These are phyloP conservation scores for Cyclanthera cordifolia DNA, from an alignment of 306 rosid genomes.

Conservation along the genomic window DNA sequence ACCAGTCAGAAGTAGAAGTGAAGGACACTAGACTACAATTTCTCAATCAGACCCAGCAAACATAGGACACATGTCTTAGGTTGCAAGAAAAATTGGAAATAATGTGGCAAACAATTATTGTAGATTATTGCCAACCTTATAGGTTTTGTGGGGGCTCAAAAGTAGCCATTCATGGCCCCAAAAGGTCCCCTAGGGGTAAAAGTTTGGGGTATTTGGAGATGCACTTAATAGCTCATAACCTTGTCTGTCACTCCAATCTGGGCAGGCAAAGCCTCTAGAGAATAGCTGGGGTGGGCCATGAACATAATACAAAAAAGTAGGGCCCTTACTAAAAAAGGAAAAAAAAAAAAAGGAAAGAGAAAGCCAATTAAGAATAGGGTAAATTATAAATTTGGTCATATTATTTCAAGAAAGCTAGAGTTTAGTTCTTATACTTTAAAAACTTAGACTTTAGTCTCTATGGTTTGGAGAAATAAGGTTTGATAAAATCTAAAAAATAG, in stretches of 20 bases:
- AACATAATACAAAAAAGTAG: background rate
- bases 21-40: background rate
- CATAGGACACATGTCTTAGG: background rate
- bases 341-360: too few relatives aligned
- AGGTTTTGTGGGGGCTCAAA: background rate
- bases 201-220: background rate
- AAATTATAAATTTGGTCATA: too few relatives aligned
- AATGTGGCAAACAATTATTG: background rate
- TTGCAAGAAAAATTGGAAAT: slow-evolving; percentile 7
- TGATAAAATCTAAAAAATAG: too few relatives aligned
- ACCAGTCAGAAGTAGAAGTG: background rate
- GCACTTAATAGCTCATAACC: background rate
- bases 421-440: too few relatives aligned
- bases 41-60: background rate
- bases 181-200: background rate
- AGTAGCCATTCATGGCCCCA: background rate
- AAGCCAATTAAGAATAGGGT: too few relatives aligned
- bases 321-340: background rate
- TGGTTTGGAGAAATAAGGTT: too few relatives aligned
- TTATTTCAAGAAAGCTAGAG: too few relatives aligned
- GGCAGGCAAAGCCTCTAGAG: background rate
- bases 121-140: background rate
- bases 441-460: too few relatives aligned
- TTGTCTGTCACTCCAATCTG: background rate
- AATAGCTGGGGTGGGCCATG: background rate